Evolutionary conservation across 2,329 filamentous ascomycete species (phyloP), one percentile per base, ranked within the genome.

Genomic region (Talaromyces verruculosus): DNA sequence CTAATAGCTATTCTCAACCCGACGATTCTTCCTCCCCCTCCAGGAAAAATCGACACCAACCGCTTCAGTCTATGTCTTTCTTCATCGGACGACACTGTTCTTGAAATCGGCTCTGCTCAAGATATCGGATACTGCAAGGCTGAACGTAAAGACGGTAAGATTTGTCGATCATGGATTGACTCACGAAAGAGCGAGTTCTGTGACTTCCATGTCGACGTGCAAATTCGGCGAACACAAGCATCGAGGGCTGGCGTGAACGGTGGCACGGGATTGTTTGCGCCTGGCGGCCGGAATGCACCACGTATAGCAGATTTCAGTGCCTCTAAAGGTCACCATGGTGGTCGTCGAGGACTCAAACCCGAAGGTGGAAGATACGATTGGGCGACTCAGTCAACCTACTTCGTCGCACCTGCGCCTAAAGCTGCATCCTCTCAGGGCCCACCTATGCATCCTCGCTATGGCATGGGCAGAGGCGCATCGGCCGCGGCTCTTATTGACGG

Each of bases 1-100:
- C 85, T 98, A 1, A 84, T 99, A 65, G 95, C 94, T 5, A 91
- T 99, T 30, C 83, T 99, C 35, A 99, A 99, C 74, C 95, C 95
- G 0, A 88, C 84, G 19, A 90, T 98, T 71, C 91, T 99, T 88
- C 92, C 94, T 2, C 94, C 94, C 0, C 90, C 91, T 0, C 87
- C 87, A 1, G 87, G 89, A 22, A 88, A 88, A 67, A 84, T 87
- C 17, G 91, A 93, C 68, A 94, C 91, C 0, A 93, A 93, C 30
- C 87, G 88, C 37, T 99, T 98, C 79, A 92, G 89, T 60, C 83
- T 99, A 4, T 91, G 92, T 15, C 86, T 99, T 69, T 91, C 90
- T 67, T 94, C 91, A 57, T 92, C 91, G 41, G 91, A 90, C 39
- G 95, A 99, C 74, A 94, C 89, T 0, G 88, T 99, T 41, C 86